Percentiles rank a stretch among this genome's conserved stretches.
Evolutionary conservation across 352 stramenopile species (phyloP).

Genomic region (Globisporangium paroecandrum): DNA sequence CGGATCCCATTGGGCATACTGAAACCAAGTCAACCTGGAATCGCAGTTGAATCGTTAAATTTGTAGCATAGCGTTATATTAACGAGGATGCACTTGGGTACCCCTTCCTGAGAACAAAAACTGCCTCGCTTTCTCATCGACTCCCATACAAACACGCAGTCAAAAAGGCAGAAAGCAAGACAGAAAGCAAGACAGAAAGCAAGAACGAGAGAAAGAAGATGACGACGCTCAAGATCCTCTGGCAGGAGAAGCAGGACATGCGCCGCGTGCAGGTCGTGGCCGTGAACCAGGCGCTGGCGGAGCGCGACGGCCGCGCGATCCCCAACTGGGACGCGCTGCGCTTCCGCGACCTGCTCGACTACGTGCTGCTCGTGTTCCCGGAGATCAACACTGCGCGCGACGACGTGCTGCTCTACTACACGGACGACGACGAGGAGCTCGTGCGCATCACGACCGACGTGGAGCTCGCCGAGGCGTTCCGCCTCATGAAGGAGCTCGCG

Average conservation of each 20-base stretch:
- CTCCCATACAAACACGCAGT: background rate
- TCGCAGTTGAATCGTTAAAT: background rate
- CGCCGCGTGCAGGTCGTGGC: conserved; percentile 73
- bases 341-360: conserved; percentile 64
- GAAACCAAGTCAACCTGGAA: background rate
- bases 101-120: background rate
- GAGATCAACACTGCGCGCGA: conserved; percentile 31
- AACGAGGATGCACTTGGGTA: background rate
- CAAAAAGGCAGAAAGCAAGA: background rate
- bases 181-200: background rate
- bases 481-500: conserved; percentile 70
- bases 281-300: conserved; percentile 53
- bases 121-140: background rate
- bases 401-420: conserved; percentile 76
- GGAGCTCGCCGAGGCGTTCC: conserved; percentile 74
- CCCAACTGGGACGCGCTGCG: conserved; percentile 30
- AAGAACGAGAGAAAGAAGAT: conserved; percentile 23
- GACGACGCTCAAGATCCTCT: conserved; percentile 85
- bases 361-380: conserved; percentile 65
- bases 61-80: background rate
- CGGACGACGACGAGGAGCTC: conserved; percentile 79
- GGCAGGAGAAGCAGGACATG: conserved; percentile 81
- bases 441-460: conserved; percentile 81
- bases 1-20: background rate
- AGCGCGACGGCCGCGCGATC: conserved; percentile 39